Evolutionary conservation across 768 basidiomycete species (phyloP).

Genomic region (Amanita molliuscula): DNA sequence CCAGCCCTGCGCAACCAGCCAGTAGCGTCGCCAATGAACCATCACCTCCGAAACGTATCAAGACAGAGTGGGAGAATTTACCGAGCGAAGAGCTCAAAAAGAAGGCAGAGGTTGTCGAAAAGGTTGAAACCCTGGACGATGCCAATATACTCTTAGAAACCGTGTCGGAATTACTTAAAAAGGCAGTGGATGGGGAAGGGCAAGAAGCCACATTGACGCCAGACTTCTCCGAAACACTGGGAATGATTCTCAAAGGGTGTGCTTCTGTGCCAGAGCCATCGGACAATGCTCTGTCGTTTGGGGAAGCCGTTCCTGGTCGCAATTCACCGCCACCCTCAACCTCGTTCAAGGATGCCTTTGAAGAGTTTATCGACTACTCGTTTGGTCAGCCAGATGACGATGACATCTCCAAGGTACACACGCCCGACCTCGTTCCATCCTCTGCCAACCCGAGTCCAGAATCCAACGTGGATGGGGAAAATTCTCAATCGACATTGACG

Average conservation of each 20-base stretch:
- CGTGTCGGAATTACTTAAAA: slow-evolving; percentile 54
- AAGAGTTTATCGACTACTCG: slow-evolving; percentile 7
- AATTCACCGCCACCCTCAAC: slow-evolving; percentile 4
- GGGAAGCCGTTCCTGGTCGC: background rate
- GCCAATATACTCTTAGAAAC: slow-evolving; percentile 50
- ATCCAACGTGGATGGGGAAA: slow-evolving; percentile 5
- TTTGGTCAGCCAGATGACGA: slow-evolving; percentile 6
- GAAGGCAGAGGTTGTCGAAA: slow-evolving; percentile 31
- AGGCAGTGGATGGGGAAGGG: slow-evolving; percentile 33
- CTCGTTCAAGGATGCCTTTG: slow-evolving; percentile 3
- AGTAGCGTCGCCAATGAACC: slow-evolving; percentile 31
- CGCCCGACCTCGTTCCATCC: slow-evolving; percentile 8
- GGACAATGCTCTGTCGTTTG: slow-evolving; percentile 15
- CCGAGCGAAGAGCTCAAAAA: slow-evolving; percentile 38
- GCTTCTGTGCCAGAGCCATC: slow-evolving; percentile 26
- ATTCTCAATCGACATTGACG: background rate
- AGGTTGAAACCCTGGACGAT: slow-evolving; percentile 60
- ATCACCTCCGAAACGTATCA: slow-evolving; percentile 62
- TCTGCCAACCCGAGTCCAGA: slow-evolving; percentile 20
- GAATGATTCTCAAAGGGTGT: slow-evolving; percentile 52
- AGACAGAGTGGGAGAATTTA: slow-evolving; percentile 62
- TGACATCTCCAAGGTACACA: slow-evolving; percentile 4
- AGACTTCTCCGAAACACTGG: slow-evolving; percentile 51
- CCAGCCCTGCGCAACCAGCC: slow-evolving; percentile 20
- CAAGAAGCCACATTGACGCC: slow-evolving; percentile 28